A percentile compares a stretch with the other conserved stretches of the same genome.
phyloP scores from a whole-genome alignment of 2,329 filamentous ascomycete species.

The Arthrobotrys sinensis region DNA sequence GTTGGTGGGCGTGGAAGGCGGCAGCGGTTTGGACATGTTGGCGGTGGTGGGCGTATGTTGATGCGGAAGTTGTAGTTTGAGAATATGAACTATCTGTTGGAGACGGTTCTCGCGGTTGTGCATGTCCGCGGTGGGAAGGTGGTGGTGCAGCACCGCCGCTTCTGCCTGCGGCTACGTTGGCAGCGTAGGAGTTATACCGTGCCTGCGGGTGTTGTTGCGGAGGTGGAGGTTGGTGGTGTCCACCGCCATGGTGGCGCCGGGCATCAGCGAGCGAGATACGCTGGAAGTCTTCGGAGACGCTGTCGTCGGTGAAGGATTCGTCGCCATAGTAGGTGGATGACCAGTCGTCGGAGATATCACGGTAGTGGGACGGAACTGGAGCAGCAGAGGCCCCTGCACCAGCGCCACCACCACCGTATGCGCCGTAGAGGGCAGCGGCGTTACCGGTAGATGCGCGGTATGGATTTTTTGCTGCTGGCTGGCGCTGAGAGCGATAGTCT shows the following conservation, averaged over 20 bases:
- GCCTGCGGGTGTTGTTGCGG: conserved; percentile 44
- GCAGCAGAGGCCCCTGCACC: conserved; percentile 13
- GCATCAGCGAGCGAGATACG: conserved; percentile 33
- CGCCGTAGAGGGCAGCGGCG: conserved; percentile 29
- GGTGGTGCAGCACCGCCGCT: conserved; percentile 14
- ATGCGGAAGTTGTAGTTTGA: conserved; percentile 51
- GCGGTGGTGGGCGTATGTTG: conserved; percentile 35
- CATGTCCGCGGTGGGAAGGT: conserved; percentile 30
- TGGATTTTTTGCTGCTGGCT: conserved; percentile 39
- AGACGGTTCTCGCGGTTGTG: conserved; percentile 38
- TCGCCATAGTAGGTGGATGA: conserved; percentile 50
- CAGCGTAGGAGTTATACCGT: conserved; percentile 45
- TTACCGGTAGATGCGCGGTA: conserved; percentile 55
- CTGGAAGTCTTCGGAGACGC: conserved; percentile 59
- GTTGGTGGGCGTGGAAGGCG: conserved; percentile 47
- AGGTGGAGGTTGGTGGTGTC: conserved; percentile 14
- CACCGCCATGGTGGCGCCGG: conserved; percentile 14
- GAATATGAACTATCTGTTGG: conserved; percentile 55
- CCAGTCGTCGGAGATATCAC: conserved; percentile 55
- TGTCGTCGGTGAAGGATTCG: conserved; percentile 56
- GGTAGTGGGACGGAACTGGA: conserved; percentile 4
- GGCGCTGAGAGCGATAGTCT: conserved; percentile 35
- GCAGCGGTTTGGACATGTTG: conserved; percentile 42
- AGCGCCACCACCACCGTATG: conserved; percentile 38
- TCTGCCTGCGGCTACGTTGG: conserved; percentile 48